These are phyloP conservation scores for Dichotomocladium elegans DNA, from an alignment of 371 early-diverging fungal species.

Conservation along the genomic window DNA sequence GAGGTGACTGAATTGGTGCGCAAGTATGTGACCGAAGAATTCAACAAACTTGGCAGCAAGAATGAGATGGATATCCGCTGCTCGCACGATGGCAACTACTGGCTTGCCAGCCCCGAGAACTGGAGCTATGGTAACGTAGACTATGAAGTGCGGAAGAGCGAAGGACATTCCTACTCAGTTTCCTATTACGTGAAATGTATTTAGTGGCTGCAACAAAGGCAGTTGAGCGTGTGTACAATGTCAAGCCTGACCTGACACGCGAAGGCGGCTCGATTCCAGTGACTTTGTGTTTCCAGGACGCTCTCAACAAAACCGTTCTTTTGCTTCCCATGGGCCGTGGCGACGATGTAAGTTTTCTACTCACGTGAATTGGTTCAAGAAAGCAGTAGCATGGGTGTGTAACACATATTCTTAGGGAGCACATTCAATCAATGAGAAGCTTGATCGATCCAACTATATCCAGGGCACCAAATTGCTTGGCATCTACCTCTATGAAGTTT, in stretches of 20 bases:
- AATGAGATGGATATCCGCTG: slow-evolving; percentile 73
- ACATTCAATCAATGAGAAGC: slow-evolving; percentile 96
- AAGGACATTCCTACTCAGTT: neutral
- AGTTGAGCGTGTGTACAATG: slow-evolving; percentile 82
- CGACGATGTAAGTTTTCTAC: slow-evolving; percentile 62
- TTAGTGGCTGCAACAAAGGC: slow-evolving; percentile 50
- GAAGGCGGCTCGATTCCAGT: slow-evolving; percentile 99
- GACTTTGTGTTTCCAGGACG: slow-evolving; percentile 95
- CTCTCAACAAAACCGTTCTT: slow-evolving; percentile 84
- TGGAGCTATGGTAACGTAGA: slow-evolving; percentile 88
- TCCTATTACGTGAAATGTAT: neutral
- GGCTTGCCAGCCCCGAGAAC: slow-evolving; percentile 90
- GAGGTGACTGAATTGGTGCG: slow-evolving; percentile 71
- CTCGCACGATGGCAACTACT: slow-evolving; percentile 86
- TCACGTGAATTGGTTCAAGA: neutral
- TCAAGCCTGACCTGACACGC: slow-evolving; percentile 93
- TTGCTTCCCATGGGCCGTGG: slow-evolving; percentile 90
- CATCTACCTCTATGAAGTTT: slow-evolving; percentile 85
- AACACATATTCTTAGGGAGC: slow-evolving; percentile 66
- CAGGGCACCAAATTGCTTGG: slow-evolving; percentile 92
- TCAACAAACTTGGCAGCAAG: slow-evolving; percentile 85
- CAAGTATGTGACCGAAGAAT: slow-evolving; percentile 74
- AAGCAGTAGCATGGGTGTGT: neutral
- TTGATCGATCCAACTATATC: slow-evolving; percentile 90
- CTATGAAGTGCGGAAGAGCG: too few species aligned